A percentile compares a stretch with the other conserved stretches of the same genome.
Evolutionary conservation across 1,139 yeast species (phyloP).

Genomic region (Geotrichum cucujoidarum): DNA sequence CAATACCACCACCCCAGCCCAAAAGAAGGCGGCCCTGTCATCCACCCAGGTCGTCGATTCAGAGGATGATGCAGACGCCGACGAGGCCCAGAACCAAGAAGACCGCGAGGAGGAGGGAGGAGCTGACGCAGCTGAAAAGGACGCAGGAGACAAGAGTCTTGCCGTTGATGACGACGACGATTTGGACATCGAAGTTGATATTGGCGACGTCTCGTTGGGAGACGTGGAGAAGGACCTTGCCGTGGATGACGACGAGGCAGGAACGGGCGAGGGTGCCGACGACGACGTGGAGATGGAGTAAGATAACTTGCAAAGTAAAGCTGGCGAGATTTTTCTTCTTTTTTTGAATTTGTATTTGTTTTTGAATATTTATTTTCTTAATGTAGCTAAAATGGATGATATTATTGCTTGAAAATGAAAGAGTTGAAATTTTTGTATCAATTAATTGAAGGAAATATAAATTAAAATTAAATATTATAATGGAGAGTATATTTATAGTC

Average conservation of each 20-base stretch:
- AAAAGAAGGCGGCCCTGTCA: background rate
- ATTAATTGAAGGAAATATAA: too few species aligned
- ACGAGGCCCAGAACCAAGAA: slow-evolving; percentile 1
- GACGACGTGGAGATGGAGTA: background rate
- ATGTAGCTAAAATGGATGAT: too few species aligned
- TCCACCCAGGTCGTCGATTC: background rate
- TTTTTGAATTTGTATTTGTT: background rate
- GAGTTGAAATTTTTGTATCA: too few species aligned
- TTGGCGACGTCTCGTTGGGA: too few species aligned
- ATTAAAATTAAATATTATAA: too few species aligned
- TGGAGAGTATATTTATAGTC: too few species aligned
- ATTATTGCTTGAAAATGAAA: too few species aligned
- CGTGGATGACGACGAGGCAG: background rate
- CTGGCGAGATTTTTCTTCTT: too few species aligned
- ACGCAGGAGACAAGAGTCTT: background rate
- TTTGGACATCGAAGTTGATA: background rate
- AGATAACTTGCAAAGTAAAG: too few species aligned
- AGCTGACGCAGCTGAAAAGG: background rate
- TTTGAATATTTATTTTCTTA: background rate
- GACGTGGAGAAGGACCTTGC: too few species aligned
- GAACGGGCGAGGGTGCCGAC: background rate
- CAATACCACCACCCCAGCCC: too few species aligned
- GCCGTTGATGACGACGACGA: background rate
- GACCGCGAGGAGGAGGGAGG: slow-evolving; percentile 2
- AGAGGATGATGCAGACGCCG: background rate